Evolutionary conservation across 2,329 filamentous ascomycete genomes (phyloP), one percentile per base, ranked within the genome.

Genomic region (Chaetomiaceae sp.): DNA sequence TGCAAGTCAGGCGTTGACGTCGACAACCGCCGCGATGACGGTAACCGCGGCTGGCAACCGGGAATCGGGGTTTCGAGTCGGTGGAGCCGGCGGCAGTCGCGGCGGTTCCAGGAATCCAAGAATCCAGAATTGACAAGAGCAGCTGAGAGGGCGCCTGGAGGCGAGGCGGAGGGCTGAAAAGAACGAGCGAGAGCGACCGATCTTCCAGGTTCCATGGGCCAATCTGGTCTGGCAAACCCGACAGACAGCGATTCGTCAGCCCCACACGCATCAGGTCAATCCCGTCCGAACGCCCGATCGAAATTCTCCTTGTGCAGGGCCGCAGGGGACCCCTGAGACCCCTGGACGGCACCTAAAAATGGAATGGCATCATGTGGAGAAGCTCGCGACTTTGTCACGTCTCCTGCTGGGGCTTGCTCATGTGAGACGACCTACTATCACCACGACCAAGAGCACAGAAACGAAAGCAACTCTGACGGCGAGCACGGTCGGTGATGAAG

Each of bases 331-430:
- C 30, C 10, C 8, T 5, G 14, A 12, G 14, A n/a, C 30, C 30
- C 30, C 4, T 5, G 2, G 19, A 33, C 19, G n/a, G 19, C 13
- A 23, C 17, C 42, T 46, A 51, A 51, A 51, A 46, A 42, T 37
- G 41, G 34, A 14, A 39, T 23, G 38, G 44, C n/a, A 34, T 40
- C 40, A 44, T 17, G 48, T 44, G 48, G 41, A 35, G n/a, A n/a
- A n/a, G n/a, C n/a, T n/a, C n/a, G n/a, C n/a, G n/a, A 25, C 30
- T 19, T 20, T 4, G 13, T 13, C 3, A n/a, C 17, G n/a, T 20
- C 25, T 21, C n/a, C 17, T 38, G 31, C 19, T n/a, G n/a, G n/a
- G n/a, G n/a, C n/a, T n/a, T n/a, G 23, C 46, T 35, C 47, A 49
- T 23, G 21, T 30, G 31, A 31, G 37, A 34, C 37, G 23, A 39